Conservation (phyloP, 805 yeast genomes). For the Sugiyamaella boreocaroliniensis region DNA sequence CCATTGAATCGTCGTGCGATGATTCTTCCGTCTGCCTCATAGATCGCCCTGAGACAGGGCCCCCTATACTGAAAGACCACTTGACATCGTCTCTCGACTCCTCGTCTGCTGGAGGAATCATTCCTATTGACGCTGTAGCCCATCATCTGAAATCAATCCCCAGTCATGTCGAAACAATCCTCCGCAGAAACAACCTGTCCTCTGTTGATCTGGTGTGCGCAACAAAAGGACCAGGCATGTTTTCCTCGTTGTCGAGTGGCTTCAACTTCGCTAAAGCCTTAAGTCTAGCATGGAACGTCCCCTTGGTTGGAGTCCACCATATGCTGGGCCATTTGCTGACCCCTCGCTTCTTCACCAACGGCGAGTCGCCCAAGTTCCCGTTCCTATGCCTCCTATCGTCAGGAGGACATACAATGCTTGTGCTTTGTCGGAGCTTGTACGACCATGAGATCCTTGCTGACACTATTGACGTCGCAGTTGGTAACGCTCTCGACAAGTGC, state of each 20-base stretch:
- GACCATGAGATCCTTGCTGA: conserved; percentile 70
- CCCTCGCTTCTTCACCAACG: conserved; percentile 46
- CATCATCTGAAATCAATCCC: conserved; percentile 67
- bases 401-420: conserved; percentile 94
- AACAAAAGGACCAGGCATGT: conserved; percentile 96
- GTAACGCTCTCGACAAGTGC: conserved; percentile 90
- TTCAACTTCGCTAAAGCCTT: conserved; percentile 81
- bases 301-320: conserved; percentile 87
- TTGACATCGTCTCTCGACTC: conserved; percentile 62
- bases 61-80: conserved; percentile 52
- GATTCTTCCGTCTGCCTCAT: conserved; percentile 85
- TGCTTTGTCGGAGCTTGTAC: conserved; percentile 50
- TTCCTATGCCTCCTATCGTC: conserved; percentile 73
- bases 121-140: conserved; percentile 75
- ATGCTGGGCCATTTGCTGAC: conserved; percentile 88
- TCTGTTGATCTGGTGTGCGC: conserved; percentile 67
- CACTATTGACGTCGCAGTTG: conserved; percentile 83
- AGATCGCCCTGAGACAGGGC: conserved; percentile 37
- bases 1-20: conserved; percentile 92
- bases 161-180: conserved; percentile 40
- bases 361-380: conserved; percentile 52
- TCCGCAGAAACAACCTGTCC: conserved; percentile 28
- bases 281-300: conserved; percentile 66
- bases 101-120: conserved; percentile 66
- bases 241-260: conserved; percentile 78